Conservation (phyloP, 1,139 yeast genomes). For the Yamadazyma spencermartinsiae region DNA sequence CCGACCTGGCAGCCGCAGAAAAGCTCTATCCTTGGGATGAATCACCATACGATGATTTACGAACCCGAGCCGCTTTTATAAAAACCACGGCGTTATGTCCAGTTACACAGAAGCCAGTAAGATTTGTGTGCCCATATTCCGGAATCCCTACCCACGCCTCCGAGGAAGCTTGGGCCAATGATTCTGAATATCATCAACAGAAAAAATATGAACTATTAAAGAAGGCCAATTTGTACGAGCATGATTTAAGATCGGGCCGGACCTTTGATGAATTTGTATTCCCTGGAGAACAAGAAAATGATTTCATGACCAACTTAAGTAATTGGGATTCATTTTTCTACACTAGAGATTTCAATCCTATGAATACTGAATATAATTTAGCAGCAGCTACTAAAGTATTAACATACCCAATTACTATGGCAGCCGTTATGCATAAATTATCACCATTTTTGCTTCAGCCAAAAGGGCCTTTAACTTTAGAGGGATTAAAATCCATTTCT, state of each 20-base stretch:
- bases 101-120: conserved; percentile 76
- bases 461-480: conserved; percentile 84
- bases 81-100: conserved; percentile 90
- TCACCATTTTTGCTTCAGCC: conserved; percentile 84
- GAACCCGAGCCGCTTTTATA: conserved; percentile 90
- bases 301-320: conserved; percentile 72
- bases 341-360: conserved; percentile 88
- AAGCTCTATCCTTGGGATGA: conserved; percentile 65
- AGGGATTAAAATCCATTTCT: conserved; percentile 89
- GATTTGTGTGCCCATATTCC: conserved; percentile 86
- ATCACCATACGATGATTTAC: conserved; percentile 83
- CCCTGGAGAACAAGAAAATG: conserved; percentile 78
- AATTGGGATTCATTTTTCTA: conserved; percentile 94
- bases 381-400: conserved; percentile 95
- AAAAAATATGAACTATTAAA: conserved; percentile 72
- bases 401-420: conserved; percentile 90
- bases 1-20: conserved; percentile 9
- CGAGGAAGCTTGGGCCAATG: conserved; percentile 84
- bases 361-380: conserved; percentile 95
- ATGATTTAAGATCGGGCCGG: conserved; percentile 90
- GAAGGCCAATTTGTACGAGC: conserved; percentile 90
- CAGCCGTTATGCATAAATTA: conserved; percentile 75
- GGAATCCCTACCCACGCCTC: conserved; percentile 97
- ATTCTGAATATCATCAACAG: conserved; percentile 66
- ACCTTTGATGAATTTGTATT: conserved; percentile 93